Evolutionary conservation across 2,329 filamentous ascomycete genomes (phyloP).

Genomic region (Fusarium coffeatum): DNA sequence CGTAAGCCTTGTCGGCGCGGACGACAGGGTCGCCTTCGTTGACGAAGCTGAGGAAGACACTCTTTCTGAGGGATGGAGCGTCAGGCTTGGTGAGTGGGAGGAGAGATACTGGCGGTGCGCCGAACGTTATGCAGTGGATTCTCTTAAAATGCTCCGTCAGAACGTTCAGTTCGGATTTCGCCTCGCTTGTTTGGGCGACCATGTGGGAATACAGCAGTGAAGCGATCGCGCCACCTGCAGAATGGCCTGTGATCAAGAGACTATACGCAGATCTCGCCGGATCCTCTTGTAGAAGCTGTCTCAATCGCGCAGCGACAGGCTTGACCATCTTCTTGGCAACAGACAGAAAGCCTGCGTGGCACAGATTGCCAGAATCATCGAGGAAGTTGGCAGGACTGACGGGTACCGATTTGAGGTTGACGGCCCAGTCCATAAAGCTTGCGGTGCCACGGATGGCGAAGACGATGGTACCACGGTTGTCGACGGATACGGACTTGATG

Average conservation of each 20-base stretch:
- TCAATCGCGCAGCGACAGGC: slow-evolving; percentile 77
- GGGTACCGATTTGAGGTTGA: slow-evolving; percentile 80
- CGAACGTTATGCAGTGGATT: slow-evolving; percentile 87
- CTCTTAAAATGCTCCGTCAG: slow-evolving; percentile 79
- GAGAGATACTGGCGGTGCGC: slow-evolving; percentile 81
- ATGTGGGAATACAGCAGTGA: slow-evolving; percentile 85
- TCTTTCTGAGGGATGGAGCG: slow-evolving; percentile 65
- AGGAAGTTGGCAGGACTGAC: slow-evolving; percentile 75
- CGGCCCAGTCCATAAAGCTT: slow-evolving; percentile 86
- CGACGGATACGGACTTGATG: slow-evolving; percentile 82
- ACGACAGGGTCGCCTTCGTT: slow-evolving; percentile 89
- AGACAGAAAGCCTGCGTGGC: slow-evolving; percentile 82
- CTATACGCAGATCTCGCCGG: slow-evolving; percentile 73
- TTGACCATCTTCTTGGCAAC: slow-evolving; percentile 80
- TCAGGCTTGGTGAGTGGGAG: slow-evolving; percentile 73
- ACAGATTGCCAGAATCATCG: slow-evolving; percentile 80
- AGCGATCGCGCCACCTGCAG: slow-evolving; percentile 86
- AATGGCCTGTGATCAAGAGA: slow-evolving; percentile 86
- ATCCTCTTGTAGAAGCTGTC: slow-evolving; percentile 77
- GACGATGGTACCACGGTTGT: slow-evolving; percentile 81
- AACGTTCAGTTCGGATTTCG: slow-evolving; percentile 74
- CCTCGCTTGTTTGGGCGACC: slow-evolving; percentile 66
- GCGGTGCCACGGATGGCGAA: slow-evolving; percentile 86
- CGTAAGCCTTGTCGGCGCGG: slow-evolving; percentile 80
- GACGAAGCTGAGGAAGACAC: slow-evolving; percentile 80